Evolutionary conservation across 2,329 filamentous ascomycete species (phyloP), one percentile per base, ranked within the genome.

Genomic region (Cadophora sp.): DNA sequence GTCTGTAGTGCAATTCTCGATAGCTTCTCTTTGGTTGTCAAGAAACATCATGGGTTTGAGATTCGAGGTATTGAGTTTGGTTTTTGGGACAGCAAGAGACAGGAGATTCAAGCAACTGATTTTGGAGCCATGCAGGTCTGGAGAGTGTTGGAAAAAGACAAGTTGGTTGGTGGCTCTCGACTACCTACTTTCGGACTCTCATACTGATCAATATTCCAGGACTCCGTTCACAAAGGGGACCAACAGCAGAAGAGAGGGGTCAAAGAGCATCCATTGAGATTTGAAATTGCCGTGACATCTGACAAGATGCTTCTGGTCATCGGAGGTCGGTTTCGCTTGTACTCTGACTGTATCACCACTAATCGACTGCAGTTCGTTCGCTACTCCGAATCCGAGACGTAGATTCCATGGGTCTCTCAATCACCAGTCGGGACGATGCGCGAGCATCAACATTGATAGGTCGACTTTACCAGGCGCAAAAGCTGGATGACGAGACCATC

Each of bases 211-310:
- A 24, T n/a, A n/a, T 37, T 2, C 29, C 6, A 61, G 58, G 58
- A 61, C 40, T 61, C 29, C 26, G 46, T 62, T 19, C 46, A 50
- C 24, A 24, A 62, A 53, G 8, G n/a, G 6, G 60, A 62, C 26
- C 19, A 50, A 51, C 43, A 50, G 26, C 43, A 53, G n/a, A 50
- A 53, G 48, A 46, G 46, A n/a, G 46, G 46, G 40, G 27, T 53
- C n/a, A 62, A 62, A 51, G 62, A 64, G 16, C 62, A 64, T 50
- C 31, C 50, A 29, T 31, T 53, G 7, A 37, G 62, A 46, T 64
- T 64, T 46, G 50, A 64, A 29, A 55, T 64, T n/a, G 50, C 48
- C 3, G 48, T 56, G 8, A 50, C 19, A 24, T 64, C 50, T 27
- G 37, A 56, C 22, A 43, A 56, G 34, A 56, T 64, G 48, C 50